Percentiles rank a stretch among this genome's conserved stretches.
Conservation (phyloP, 495 filamentous ascomycete species). For the Copromyces sp. region DNA sequence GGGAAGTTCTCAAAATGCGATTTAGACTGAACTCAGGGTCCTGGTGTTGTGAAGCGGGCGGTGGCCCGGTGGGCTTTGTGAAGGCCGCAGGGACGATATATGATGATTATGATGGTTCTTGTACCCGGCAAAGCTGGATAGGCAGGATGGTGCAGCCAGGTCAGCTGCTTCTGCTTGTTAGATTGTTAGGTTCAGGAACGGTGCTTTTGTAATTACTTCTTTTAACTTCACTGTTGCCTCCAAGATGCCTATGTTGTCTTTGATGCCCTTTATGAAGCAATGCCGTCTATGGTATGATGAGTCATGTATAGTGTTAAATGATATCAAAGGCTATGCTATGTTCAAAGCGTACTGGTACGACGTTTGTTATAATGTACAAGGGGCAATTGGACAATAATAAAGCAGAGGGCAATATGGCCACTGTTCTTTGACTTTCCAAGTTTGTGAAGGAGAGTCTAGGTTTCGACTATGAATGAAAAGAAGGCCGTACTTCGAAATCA, state of each 20-base stretch:
- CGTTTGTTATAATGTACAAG: background rate
- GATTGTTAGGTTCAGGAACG: background rate
- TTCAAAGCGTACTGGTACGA: background rate
- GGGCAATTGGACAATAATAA: background rate
- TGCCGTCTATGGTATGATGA: background rate
- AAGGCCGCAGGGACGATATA: background rate
- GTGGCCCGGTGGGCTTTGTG: background rate
- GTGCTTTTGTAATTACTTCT: background rate
- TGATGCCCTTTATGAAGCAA: background rate
- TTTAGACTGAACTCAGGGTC: constrained; percentile 22
- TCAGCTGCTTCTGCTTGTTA: background rate
- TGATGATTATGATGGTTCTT: background rate
- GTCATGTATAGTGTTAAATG: background rate
- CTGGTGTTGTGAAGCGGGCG: background rate
- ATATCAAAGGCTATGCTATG: background rate
- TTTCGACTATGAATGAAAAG: background rate
- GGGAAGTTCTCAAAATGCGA: constrained; percentile 25
- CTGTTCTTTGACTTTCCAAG: background rate
- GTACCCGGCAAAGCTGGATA: background rate
- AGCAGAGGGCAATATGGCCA: background rate
- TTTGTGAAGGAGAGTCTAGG: background rate
- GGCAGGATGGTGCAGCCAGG: background rate
- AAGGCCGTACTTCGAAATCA: background rate
- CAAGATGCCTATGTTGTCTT: background rate
- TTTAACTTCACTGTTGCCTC: background rate